Conservation (phyloP, 345 rosid species). For the Toxicodendron radicans region DNA sequence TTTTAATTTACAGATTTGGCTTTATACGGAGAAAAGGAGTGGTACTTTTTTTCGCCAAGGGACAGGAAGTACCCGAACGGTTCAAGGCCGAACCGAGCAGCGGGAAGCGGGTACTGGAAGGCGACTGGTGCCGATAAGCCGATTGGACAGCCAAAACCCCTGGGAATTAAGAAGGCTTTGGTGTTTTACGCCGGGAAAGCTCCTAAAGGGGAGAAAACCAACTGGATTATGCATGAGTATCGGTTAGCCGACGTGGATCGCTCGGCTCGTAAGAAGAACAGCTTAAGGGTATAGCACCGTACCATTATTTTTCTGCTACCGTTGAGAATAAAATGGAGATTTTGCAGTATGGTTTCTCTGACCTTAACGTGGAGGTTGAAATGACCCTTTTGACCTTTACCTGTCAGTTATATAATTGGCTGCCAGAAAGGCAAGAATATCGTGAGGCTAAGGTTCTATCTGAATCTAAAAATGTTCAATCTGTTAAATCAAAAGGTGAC, state of each 20-base stretch:
- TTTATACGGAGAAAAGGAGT: slow-evolving; percentile 87
- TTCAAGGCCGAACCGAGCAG: slow-evolving; percentile 88
- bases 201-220: slow-evolving; percentile 83
- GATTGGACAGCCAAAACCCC: slow-evolving; percentile 72
- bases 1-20: slow-evolving; percentile 50
- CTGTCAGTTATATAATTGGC: slow-evolving; percentile 4
- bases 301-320: neutral
- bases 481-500: neutral
- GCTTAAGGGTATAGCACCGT: slow-evolving; percentile 58
- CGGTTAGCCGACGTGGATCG: slow-evolving; percentile 92
- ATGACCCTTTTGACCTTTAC: slow-evolving; percentile 20
- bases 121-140: slow-evolving; percentile 99
- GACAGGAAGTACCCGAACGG: slow-evolving; percentile 95
- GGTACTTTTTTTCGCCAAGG: slow-evolving; percentile 93
- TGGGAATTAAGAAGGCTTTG: slow-evolving; percentile 86
- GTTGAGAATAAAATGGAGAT: neutral
- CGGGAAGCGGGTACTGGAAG: slow-evolving; percentile 95
- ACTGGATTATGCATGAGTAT: slow-evolving; percentile 99
- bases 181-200: slow-evolving; percentile 93
- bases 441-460: neutral
- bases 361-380: neutral
- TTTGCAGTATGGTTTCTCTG: neutral
- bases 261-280: slow-evolving; percentile 75
- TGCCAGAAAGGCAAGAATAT: neutral
- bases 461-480: neutral